Conservation (phyloP, 345 rosid genomes). For the Firmiana major region DNA sequence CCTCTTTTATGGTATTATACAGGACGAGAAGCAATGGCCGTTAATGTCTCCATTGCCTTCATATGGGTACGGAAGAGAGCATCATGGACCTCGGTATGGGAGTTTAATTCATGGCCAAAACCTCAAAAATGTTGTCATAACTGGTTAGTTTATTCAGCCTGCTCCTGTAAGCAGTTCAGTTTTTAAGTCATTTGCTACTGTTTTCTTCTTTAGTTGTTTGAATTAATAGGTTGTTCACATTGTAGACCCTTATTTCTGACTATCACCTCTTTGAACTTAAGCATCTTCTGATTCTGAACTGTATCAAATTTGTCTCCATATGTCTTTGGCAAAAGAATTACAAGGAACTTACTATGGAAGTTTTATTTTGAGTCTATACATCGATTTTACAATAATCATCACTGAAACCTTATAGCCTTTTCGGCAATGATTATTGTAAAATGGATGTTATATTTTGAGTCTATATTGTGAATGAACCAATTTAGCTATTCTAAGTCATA, state of each 20-base stretch:
- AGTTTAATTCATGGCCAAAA: slow-evolving; percentile 71
- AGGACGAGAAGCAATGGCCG: slow-evolving; percentile 66
- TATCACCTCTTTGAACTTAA: not conserved
- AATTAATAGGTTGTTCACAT: not conserved
- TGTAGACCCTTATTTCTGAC: not conserved
- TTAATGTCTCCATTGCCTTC: slow-evolving; percentile 69
- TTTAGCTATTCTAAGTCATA: not conserved
- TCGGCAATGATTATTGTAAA: not conserved
- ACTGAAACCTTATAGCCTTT: not conserved
- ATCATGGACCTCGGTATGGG: slow-evolving; percentile 66
- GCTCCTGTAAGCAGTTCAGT: not conserved
- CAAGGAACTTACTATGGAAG: not conserved
- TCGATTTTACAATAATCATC: not conserved
- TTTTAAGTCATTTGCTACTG: not conserved
- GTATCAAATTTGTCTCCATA: not conserved
- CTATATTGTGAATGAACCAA: not conserved
- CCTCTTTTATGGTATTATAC: not conserved
- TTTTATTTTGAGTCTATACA: not conserved
- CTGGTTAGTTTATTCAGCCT: slow-evolving; percentile 35
- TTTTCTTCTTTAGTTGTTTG: not conserved
- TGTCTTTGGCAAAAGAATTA: not conserved
- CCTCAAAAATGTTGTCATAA: slow-evolving; percentile 62
- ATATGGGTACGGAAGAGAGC: slow-evolving; percentile 70
- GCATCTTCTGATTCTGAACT: not conserved
- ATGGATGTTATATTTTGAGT: not conserved